Conservation (phyloP, 2,329 filamentous ascomycete genomes). For the Achaetomium macrosporum region DNA sequence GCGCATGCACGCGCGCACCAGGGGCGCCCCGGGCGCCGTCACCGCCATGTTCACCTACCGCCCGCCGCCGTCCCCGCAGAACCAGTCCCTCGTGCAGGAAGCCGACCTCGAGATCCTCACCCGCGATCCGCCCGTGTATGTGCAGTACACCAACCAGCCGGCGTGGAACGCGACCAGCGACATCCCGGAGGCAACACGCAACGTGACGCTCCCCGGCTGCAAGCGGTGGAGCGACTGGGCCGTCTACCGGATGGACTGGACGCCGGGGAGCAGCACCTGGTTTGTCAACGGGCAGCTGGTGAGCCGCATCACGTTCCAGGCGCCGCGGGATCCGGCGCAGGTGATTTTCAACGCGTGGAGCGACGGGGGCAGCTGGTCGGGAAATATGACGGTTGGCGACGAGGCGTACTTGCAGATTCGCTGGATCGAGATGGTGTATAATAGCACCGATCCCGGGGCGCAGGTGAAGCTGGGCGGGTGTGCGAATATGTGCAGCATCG, state of each 20-base stretch:
- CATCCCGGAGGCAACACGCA: conserved; percentile 37
- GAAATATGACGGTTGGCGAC: conserved; percentile 37
- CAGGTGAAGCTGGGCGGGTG: conserved; percentile 24
- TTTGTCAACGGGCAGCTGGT: conserved; percentile 42
- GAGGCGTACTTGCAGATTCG: conserved; percentile 44
- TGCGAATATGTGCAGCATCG: conserved; percentile 35
- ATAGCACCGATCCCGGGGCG: conserved; percentile 30
- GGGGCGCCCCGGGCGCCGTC: conserved; percentile 28
- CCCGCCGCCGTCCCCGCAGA: conserved; percentile 21
- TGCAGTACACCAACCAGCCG: conserved; percentile 49
- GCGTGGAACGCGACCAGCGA: conserved; percentile 37
- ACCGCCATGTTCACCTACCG: conserved; percentile 34
- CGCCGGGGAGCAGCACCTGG: conserved; percentile 41
- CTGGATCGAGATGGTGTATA: conserved; percentile 48
- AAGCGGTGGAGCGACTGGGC: conserved; percentile 43
- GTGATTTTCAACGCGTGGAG: conserved; percentile 49
- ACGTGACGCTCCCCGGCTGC: conserved; percentile 32
- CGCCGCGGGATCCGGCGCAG: conserved; percentile 40
- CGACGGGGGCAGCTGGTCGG: conserved; percentile 46
- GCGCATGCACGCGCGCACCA: conserved; percentile 31
- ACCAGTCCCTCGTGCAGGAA: conserved; percentile 22
- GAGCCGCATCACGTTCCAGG: conserved; percentile 42
- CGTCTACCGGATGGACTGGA: conserved; percentile 48
- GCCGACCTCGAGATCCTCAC: conserved; percentile 38
- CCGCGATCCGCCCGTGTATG: conserved; percentile 29